Conservation (phyloP, 2,329 filamentous ascomycete species). For the Fusarium sarcochroum region DNA sequence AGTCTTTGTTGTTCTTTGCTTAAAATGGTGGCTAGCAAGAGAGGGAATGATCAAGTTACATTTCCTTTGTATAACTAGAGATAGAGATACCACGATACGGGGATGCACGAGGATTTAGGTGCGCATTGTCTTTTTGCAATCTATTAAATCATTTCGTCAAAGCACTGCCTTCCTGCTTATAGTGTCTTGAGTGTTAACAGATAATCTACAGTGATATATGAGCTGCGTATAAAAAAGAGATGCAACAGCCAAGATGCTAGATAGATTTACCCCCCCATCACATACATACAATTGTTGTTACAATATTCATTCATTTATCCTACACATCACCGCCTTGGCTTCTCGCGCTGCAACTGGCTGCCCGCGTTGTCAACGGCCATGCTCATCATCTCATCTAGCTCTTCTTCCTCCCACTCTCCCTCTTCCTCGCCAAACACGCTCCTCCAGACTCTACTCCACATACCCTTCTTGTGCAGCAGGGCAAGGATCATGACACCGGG, state of each 20-base stretch:
- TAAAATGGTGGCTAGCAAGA: slow-evolving; percentile 41
- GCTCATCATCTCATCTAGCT: slow-evolving; percentile 58
- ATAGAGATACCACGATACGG: slow-evolving; percentile 47
- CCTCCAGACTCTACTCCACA: slow-evolving; percentile 87
- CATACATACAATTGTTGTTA: slow-evolving; percentile 48
- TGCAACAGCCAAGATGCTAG: slow-evolving; percentile 13
- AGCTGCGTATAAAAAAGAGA: slow-evolving; percentile 23
- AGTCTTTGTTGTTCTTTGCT: slow-evolving; percentile 3
- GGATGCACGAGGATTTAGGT: slow-evolving; percentile 34
- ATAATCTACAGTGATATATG: slow-evolving; percentile 35
- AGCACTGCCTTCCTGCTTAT: background rate
- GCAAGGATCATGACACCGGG: slow-evolving; percentile 91
- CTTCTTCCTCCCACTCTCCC: slow-evolving; percentile 71
- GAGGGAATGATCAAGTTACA: slow-evolving; percentile 22
- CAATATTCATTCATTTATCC: slow-evolving; percentile 33
- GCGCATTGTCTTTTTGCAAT: slow-evolving; percentile 21
- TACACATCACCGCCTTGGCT: slow-evolving; percentile 37
- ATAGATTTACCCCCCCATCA: slow-evolving; percentile 24
- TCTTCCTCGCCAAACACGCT: slow-evolving; percentile 74
- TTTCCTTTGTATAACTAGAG: slow-evolving; percentile 50
- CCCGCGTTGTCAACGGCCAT: slow-evolving; percentile 52
- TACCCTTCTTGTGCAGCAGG: slow-evolving; percentile 92
- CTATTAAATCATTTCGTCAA: slow-evolving; percentile 13
- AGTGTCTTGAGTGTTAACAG: slow-evolving; percentile 1
- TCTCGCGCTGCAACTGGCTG: slow-evolving; percentile 28